These are phyloP conservation scores for Kentomonas sorsogonicus DNA, from an alignment of 208 protist genomes.

Conservation along the genomic window DNA sequence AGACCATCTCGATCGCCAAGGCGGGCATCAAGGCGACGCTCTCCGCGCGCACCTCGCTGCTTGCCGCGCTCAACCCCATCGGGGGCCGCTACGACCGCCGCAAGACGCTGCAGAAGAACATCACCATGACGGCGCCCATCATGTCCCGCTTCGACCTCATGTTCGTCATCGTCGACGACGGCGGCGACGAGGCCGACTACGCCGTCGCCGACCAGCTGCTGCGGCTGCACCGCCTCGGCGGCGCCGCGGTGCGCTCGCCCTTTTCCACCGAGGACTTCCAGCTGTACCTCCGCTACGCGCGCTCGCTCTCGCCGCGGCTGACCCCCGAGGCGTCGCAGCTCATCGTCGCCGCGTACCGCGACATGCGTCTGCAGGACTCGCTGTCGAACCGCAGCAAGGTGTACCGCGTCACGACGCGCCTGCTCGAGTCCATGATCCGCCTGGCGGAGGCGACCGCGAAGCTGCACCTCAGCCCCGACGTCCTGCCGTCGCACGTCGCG, in stretches of 20 bases:
- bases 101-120: slow-evolving; percentile 91
- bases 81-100: slow-evolving; percentile 93
- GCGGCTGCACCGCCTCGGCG: slow-evolving; percentile 86
- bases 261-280: slow-evolving; percentile 87
- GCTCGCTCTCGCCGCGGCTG: slow-evolving; percentile 87
- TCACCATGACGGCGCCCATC: slow-evolving; percentile 95
- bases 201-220: slow-evolving; percentile 97
- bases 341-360: slow-evolving; percentile 88
- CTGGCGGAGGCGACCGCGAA: slow-evolving; percentile 97
- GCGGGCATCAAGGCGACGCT: slow-evolving; percentile 97
- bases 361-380: slow-evolving; percentile 91
- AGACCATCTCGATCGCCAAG: slow-evolving; percentile 99
- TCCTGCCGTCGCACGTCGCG: slow-evolving; percentile 74
- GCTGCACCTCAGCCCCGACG: slow-evolving; percentile 90
- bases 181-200: slow-evolving; percentile 93
- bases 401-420: slow-evolving; percentile 98
- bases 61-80: slow-evolving; percentile 98
- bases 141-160: slow-evolving; percentile 99
- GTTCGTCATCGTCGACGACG: slow-evolving; percentile 99
- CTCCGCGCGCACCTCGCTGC: slow-evolving; percentile 98
- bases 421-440: slow-evolving; percentile 99
- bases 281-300: slow-evolving; percentile 91
- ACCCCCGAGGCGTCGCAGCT: slow-evolving; percentile 78
- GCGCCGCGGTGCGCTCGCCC: slow-evolving; percentile 51
- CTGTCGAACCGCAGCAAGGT: slow-evolving; percentile 83